These are phyloP conservation scores for Phaffia rhodozyma DNA, from an alignment of 1,284 basidiomycete genomes.

Conservation along the genomic window DNA sequence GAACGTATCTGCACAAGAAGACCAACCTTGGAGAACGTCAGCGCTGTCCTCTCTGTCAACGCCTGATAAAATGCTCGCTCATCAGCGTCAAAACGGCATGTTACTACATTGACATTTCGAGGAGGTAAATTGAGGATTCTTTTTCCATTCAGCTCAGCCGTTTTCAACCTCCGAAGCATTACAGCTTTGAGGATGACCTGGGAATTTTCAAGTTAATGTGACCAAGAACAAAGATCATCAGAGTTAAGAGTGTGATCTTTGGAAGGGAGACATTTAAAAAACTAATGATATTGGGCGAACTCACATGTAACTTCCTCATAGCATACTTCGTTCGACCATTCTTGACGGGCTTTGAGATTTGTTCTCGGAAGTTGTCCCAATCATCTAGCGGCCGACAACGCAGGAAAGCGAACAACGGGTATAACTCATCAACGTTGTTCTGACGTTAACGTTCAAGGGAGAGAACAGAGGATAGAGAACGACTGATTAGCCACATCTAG, in stretches of 20 bases:
- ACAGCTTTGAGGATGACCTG: conserved; percentile 70
- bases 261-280: background rate
- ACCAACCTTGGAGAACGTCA: conserved; percentile 51
- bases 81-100: conserved; percentile 55
- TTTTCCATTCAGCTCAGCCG: conserved; percentile 69
- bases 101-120: conserved; percentile 57
- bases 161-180: conserved; percentile 85
- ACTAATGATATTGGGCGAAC: conserved; percentile 11
- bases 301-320: conserved; percentile 69
- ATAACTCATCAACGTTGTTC: conserved; percentile 84
- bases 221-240: background rate
- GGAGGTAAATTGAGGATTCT: conserved; percentile 72
- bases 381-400: conserved; percentile 71
- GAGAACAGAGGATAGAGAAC: background rate
- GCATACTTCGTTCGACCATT: conserved; percentile 54
- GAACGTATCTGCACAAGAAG: conserved; percentile 6
- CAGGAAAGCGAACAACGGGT: conserved; percentile 78
- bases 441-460: conserved; percentile 35
- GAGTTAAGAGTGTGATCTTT: background rate
- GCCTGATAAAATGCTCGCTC: conserved; percentile 73
- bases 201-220: background rate
- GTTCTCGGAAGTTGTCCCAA: conserved; percentile 62
- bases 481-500: background rate
- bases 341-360: conserved; percentile 71
- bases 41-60: conserved; percentile 60